Evolutionary conservation across 768 basidiomycete species (phyloP).

Genomic region (Panaeolus papilionaceus): DNA sequence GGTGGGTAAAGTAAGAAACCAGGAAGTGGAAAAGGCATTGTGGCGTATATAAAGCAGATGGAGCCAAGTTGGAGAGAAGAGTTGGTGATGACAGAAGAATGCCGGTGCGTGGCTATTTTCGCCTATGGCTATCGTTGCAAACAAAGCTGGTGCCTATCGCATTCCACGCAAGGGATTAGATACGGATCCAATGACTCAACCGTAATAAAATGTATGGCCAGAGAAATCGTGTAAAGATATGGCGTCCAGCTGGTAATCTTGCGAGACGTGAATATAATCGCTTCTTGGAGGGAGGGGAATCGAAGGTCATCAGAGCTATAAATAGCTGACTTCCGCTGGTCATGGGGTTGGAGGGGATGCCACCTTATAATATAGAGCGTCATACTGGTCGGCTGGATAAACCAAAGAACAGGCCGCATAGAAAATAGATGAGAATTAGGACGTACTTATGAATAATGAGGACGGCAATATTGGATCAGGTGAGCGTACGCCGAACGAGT

Average conservation of each 20-base stretch:
- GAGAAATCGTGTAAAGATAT: neutral
- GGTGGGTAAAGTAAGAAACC: neutral
- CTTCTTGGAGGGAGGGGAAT: neutral
- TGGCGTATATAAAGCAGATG: conserved; percentile 6
- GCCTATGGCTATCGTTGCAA: neutral
- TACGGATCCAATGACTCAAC: neutral
- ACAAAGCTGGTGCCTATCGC: neutral
- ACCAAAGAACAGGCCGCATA: neutral
- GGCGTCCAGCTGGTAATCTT: neutral
- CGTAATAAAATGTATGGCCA: neutral
- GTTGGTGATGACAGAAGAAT: neutral
- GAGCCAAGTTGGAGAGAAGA: conserved; percentile 9
- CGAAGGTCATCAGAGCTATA: neutral
- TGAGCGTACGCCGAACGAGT: too few relatives aligned
- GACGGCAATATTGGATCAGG: too few relatives aligned
- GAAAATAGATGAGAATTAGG: neutral
- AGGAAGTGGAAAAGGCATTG: neutral
- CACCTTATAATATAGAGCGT: neutral
- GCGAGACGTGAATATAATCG: conserved; percentile 2
- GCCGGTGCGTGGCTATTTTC: neutral
- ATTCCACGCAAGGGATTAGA: neutral
- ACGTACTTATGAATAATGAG: too few relatives aligned
- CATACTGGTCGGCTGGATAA: conserved; percentile 3
- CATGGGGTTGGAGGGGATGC: neutral
- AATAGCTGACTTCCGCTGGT: neutral